These are phyloP conservation scores for Myriosclerotinia duriaeana DNA, from an alignment of 2,329 filamentous ascomycete genomes.

Conservation along the genomic window DNA sequence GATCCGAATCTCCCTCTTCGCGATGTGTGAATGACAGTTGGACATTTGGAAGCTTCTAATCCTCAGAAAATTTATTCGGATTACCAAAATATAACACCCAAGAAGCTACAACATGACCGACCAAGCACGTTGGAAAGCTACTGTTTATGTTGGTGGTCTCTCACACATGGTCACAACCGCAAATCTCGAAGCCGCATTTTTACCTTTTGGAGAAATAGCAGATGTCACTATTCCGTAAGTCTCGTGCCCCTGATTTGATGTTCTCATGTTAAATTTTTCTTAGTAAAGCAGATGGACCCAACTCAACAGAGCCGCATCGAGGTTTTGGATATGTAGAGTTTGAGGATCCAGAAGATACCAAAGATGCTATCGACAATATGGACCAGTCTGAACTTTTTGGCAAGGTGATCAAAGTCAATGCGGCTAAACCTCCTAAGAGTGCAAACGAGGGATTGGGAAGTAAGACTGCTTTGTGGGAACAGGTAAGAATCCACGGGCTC, in stretches of 20 bases:
- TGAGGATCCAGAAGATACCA: slow-evolving; percentile 79
- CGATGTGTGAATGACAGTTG: neutral
- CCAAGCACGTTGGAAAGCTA: slow-evolving; percentile 79
- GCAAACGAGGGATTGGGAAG: slow-evolving; percentile 84
- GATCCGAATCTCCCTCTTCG: slow-evolving; percentile 8
- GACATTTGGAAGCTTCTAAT: slow-evolving; percentile 1
- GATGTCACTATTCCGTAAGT: slow-evolving; percentile 75
- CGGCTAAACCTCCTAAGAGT: slow-evolving; percentile 89
- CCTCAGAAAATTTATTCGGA: neutral
- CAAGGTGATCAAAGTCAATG: slow-evolving; percentile 84
- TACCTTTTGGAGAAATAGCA: slow-evolving; percentile 94
- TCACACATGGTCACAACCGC: slow-evolving; percentile 72
- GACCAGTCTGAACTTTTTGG: slow-evolving; percentile 95
- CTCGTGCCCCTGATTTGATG: neutral
- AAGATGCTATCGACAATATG: slow-evolving; percentile 98
- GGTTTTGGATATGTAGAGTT: slow-evolving; percentile 98
- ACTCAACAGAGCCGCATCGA: slow-evolving; percentile 74
- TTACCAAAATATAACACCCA: neutral
- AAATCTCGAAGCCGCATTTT: slow-evolving; percentile 84
- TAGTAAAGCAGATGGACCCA: slow-evolving; percentile 74
- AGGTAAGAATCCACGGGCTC: slow-evolving; percentile 58
- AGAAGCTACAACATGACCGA: slow-evolving; percentile 67
- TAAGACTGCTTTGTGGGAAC: slow-evolving; percentile 94
- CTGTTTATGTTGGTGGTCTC: slow-evolving; percentile 88
- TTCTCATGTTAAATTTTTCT: slow-evolving; percentile 25